Evolutionary conservation across 371 early-diverging fungal species (phyloP).

Genomic region (Capillidium rhysosporum): DNA sequence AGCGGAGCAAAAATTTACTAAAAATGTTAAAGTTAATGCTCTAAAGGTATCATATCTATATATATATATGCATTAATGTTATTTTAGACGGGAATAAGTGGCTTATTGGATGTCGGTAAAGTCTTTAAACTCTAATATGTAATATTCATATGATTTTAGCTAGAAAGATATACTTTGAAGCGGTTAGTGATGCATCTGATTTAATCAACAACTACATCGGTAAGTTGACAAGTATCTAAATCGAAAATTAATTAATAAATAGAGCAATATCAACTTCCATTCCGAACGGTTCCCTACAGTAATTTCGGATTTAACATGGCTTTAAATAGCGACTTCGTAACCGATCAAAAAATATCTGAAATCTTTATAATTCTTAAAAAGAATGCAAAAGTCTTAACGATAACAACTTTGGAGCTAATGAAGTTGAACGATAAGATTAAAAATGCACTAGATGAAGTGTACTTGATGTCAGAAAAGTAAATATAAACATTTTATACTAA

Average conservation of each 20-base stretch:
- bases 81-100: constrained; percentile 62
- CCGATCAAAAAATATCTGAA: constrained; percentile 16
- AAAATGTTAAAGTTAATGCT: constrained; percentile 15
- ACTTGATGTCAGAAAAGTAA: constrained; percentile 58
- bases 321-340: constrained; percentile 16
- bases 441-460: constrained; percentile 71
- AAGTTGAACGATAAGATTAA: constrained; percentile 43
- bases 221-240: constrained; percentile 11
- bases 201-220: constrained; percentile 33
- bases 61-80: constrained; percentile 67
- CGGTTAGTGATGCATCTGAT: constrained; percentile 61
- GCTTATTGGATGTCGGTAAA: constrained; percentile 73
- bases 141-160: neutral
- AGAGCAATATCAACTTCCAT: constrained; percentile 28
- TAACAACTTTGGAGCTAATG: constrained; percentile 52
- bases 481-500: neutral
- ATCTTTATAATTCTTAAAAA: constrained; percentile 33
- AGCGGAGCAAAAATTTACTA: neutral
- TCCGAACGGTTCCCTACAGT: constrained; percentile 43
- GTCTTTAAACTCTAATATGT: constrained; percentile 6
- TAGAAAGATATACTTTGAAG: constrained; percentile 54
- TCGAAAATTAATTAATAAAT: neutral
- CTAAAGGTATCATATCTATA: constrained; percentile 46
- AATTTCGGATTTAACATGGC: constrained; percentile 39
- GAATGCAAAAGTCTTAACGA: constrained; percentile 34